phyloP scores from a whole-genome alignment of 2,329 filamentous ascomycete species.

The Alternaria metachromatica region DNA sequence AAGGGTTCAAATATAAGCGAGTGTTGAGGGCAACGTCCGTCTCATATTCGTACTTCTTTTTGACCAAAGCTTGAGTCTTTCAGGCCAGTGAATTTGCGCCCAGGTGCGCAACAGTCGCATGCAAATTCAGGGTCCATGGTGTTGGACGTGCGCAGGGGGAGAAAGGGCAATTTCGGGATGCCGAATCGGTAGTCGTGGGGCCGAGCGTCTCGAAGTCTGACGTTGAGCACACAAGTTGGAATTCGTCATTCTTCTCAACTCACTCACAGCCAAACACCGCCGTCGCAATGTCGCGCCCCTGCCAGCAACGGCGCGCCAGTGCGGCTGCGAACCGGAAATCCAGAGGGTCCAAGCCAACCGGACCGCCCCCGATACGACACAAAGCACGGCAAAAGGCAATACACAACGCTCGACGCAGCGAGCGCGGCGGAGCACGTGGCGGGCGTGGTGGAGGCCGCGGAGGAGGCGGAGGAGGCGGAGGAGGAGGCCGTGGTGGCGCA shows the following conservation, averaged over 20 bases:
- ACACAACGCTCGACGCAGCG: constrained; percentile 21
- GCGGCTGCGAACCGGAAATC: constrained; percentile 27
- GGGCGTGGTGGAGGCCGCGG: background rate
- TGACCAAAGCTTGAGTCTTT: accelerated
- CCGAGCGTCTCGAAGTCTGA: constrained; percentile 14
- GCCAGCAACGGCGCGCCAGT: constrained; percentile 33
- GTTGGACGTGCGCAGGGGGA: background rate
- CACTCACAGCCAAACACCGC: background rate
- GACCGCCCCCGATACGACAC: constrained; percentile 23
- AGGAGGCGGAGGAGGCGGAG: background rate
- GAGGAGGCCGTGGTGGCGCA: background rate
- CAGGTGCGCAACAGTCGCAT: background rate
- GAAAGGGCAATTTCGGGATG: background rate
- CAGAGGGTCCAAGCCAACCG: constrained; percentile 16
- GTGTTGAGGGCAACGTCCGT: background rate
- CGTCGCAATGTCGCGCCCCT: constrained; percentile 32
- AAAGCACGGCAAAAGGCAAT: constrained; percentile 29
- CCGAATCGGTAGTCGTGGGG: constrained; percentile 7
- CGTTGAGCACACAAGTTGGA: constrained; percentile 5
- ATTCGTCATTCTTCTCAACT: background rate
- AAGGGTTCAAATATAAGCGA: background rate
- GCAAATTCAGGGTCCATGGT: background rate
- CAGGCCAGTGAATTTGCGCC: background rate
- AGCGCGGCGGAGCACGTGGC: constrained; percentile 3
- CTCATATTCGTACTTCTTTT: background rate